Percentiles rank a stretch among this genome's conserved stretches.
Evolutionary conservation across 1,284 basidiomycete genomes (phyloP).

Genomic region (Malassezia obtusa): DNA sequence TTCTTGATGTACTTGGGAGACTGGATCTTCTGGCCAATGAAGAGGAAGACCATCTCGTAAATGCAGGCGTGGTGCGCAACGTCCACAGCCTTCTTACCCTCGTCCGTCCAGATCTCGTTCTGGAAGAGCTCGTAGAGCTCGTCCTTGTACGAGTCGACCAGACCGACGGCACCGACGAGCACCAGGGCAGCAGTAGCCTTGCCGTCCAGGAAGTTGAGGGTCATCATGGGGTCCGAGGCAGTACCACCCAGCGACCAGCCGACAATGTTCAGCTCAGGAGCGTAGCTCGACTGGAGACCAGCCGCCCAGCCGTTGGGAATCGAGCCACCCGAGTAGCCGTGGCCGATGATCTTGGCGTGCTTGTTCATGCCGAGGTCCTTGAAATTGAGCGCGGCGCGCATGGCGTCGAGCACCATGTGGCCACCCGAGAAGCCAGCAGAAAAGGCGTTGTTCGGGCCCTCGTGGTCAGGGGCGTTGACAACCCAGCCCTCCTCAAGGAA

Average conservation of each 20-base stretch:
- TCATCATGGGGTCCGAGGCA: constrained; percentile 21
- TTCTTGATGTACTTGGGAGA: constrained; percentile 19
- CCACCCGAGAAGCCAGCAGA: constrained; percentile 32
- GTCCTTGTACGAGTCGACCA: constrained; percentile 24
- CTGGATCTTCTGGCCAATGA: constrained; percentile 20
- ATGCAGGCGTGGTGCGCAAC: constrained; percentile 25
- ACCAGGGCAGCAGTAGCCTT: constrained; percentile 31
- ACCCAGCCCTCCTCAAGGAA: constrained; percentile 35
- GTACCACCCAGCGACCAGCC: constrained; percentile 37
- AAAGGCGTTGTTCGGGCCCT: constrained; percentile 24
- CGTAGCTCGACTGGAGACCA: constrained; percentile 21
- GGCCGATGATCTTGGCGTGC: constrained; percentile 22
- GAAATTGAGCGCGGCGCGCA: constrained; percentile 25
- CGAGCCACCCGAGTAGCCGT: constrained; percentile 35
- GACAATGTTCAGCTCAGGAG: constrained; percentile 31
- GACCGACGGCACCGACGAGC: constrained; percentile 29
- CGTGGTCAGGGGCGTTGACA: constrained; percentile 35
- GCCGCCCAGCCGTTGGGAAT: constrained; percentile 30
- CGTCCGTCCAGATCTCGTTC: constrained; percentile 22
- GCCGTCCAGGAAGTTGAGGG: constrained; percentile 12
- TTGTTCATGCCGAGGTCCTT: constrained; percentile 20
- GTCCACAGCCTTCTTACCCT: constrained; percentile 20
- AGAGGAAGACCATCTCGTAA: constrained; percentile 16
- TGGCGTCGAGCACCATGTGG: constrained; percentile 28
- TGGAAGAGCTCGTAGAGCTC: constrained; percentile 21